Percentiles rank a stretch among this genome's conserved stretches.
phyloP scores from a whole-genome alignment of 257 asterid species.

The Perilla frutescens region DNA sequence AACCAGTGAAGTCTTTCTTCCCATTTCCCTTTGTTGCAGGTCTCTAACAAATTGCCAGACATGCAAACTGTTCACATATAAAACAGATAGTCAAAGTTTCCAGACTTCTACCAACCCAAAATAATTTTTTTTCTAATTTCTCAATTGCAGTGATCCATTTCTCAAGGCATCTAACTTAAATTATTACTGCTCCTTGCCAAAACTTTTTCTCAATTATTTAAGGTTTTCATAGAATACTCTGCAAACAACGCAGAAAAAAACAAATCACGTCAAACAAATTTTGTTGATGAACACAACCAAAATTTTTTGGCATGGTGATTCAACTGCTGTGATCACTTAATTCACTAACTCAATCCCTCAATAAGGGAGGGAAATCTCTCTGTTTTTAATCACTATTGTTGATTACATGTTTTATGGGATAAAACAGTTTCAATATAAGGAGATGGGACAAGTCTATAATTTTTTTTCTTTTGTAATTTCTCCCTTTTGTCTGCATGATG shows the following conservation, averaged over 20 bases:
- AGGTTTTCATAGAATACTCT: background rate
- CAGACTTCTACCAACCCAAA: background rate
- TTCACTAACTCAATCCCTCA: background rate
- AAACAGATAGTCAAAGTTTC: background rate
- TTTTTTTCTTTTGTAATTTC: background rate
- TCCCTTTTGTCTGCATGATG: constrained; percentile 6
- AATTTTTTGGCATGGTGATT: too few relatives aligned
- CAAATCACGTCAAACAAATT: background rate
- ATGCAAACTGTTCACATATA: constrained; percentile 22
- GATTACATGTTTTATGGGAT: background rate
- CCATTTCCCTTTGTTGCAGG: constrained; percentile 32
- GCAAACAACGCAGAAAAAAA: background rate
- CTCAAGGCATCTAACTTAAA: background rate
- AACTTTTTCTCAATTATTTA: background rate
- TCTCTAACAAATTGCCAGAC: constrained; percentile 26
- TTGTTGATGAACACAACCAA: too few relatives aligned
- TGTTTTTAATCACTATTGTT: background rate
- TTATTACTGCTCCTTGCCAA: constrained; percentile 1
- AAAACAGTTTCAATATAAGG: background rate
- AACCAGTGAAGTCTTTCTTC: constrained; percentile 1
- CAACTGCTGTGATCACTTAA: background rate
- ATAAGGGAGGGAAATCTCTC: too few relatives aligned
- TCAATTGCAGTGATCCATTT: background rate
- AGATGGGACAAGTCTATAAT: background rate
- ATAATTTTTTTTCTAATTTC: background rate